Percentiles rank a stretch among this genome's conserved stretches.
Conservation (phyloP, 352 stramenopile species). For the Phytophthora pini region DNA sequence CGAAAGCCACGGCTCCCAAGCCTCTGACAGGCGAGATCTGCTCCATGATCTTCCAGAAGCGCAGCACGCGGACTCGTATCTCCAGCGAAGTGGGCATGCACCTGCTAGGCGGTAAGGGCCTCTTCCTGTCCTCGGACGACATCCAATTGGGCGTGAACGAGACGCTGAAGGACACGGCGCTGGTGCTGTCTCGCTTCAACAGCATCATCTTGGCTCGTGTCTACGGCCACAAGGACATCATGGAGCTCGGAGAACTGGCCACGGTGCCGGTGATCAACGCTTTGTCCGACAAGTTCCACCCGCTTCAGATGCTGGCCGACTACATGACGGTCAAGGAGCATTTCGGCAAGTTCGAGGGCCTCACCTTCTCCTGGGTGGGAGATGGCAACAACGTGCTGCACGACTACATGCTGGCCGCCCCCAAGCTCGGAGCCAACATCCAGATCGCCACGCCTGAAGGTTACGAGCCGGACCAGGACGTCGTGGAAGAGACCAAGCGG, state of each 20-base stretch:
- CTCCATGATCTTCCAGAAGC: conserved; percentile 96
- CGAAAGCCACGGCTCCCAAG: conserved; percentile 64
- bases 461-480: conserved; percentile 92
- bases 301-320: conserved; percentile 98
- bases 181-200: conserved; percentile 95
- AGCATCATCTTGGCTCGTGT: conserved; percentile 97
- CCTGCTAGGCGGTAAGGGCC: conserved; percentile 94
- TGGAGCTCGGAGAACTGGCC: conserved; percentile 90
- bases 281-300: conserved; percentile 98
- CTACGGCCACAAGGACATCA: conserved; percentile 90
- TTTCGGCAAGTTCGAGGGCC: conserved; percentile 86
- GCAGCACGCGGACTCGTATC: conserved; percentile 92
- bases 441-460: conserved; percentile 94
- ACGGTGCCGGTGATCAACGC: conserved; percentile 98
- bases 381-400: conserved; percentile 99
- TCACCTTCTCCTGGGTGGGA: conserved; percentile 97
- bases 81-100: conserved; percentile 97
- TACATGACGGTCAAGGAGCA: conserved; percentile 95
- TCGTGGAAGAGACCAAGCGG: conserved; percentile 91
- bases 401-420: conserved; percentile 96
- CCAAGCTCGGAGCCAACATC: conserved; percentile 89
- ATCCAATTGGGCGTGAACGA: conserved; percentile 99
- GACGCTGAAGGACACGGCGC: conserved; percentile 91
- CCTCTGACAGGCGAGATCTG: conserved; percentile 80
- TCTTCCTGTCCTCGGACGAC: conserved; percentile 97